Evolutionary conservation across 345 rosid genomes (phyloP), one percentile per base, ranked within the genome.

Genomic region (Fremontodendron californicum): DNA sequence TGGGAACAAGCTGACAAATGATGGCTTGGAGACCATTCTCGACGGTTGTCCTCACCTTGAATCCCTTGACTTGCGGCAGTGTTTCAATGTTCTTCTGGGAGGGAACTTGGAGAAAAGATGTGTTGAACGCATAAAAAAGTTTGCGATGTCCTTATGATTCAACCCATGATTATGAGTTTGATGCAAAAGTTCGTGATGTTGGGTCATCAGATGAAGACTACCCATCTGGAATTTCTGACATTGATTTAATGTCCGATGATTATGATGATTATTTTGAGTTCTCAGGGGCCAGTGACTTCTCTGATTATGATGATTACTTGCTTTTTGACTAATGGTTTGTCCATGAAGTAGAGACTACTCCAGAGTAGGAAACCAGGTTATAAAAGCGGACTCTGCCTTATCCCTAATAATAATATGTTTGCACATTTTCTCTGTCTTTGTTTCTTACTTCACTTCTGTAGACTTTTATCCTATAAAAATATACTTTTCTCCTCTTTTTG

Each of bases 21-120:
- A n/a, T 2, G 97, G 97, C n/a, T 73, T 91, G 78, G 68, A 77
- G 74, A 90, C 85, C 45, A 87, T 93, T 79, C 92, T 91, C 1
- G 82, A 89, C 27, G 80, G 87, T 23, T 93, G 97, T 75, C 88
- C 79, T 63, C 81, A 78, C 76, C 88, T 91, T 6, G 91, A 88
- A 76, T 86, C 85, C 12, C 93, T 93, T 60, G 98, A 93, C 83
- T 71, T 93, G 72, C 89, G 94, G 43, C 86, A 79, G 57, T 91
- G 94, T 83, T 87, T 84, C 80, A 85, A 90, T 48, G 42, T 93
- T 25, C 40, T 23, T 19, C 73, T 89, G 62, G 81, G 37, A 16
- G 87, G 87, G 51, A 71, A 83, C 58, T 72, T 90, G 82, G 85
- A 81, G 84, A 86, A 78, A 78, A 78, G 78, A 64, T 90, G 94